A percentile compares a stretch with the other conserved stretches of the same genome.
Conservation (phyloP, 768 basidiomycete genomes). For the Psilocybe tampanensis region DNA sequence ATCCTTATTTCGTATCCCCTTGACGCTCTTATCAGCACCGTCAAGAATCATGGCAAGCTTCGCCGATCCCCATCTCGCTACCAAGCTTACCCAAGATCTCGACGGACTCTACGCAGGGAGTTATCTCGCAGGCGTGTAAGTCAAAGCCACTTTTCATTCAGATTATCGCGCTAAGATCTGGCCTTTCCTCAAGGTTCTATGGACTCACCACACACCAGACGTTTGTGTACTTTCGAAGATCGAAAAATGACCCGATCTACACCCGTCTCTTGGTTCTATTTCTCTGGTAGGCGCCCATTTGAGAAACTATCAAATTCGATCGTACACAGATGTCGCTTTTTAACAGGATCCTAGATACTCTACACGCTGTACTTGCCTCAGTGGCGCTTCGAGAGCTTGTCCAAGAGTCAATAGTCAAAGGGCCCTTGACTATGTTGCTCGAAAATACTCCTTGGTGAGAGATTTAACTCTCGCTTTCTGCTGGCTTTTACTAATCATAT, state of each 20-base stretch:
- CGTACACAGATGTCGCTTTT: too few species aligned
- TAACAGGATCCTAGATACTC: neutral
- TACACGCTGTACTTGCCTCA: neutral
- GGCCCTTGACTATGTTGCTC: neutral
- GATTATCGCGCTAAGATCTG: neutral
- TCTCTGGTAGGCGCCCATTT: neutral
- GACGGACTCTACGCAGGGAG: neutral
- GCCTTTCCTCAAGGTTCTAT: constrained; percentile 2
- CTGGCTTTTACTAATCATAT: neutral
- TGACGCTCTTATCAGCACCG: too few species aligned
- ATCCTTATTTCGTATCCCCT: too few species aligned
- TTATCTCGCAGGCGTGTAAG: constrained; percentile 3
- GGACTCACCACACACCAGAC: constrained; percentile 5
- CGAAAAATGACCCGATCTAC: neutral
- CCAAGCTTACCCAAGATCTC: neutral
- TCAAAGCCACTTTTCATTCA: neutral
- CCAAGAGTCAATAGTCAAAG: neutral
- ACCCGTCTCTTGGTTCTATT: constrained; percentile 1
- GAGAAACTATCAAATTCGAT: too few species aligned
- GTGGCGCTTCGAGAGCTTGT: neutral
- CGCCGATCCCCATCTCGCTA: neutral
- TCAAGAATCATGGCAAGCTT: neutral
- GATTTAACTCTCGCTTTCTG: neutral
- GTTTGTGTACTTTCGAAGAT: constrained; percentile 3
- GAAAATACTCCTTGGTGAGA: neutral